Conservation (phyloP, 352 stramenopile genomes). For the Phytophthora constricta region DNA sequence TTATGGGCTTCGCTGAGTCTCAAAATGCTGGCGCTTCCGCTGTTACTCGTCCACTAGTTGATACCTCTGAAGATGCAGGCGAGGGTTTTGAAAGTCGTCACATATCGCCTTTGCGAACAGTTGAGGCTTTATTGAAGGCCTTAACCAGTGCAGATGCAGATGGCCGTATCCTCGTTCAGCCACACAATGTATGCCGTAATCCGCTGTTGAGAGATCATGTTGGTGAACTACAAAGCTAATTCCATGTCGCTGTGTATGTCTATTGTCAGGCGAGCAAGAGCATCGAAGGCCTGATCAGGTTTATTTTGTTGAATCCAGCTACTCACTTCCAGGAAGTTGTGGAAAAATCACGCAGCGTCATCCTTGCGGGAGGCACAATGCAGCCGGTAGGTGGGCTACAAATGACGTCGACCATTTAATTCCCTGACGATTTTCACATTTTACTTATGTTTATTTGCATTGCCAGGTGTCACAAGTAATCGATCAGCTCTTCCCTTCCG, state of each 20-base stretch:
- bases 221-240: constrained; percentile 5
- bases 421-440: constrained; percentile 6
- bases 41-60: neutral
- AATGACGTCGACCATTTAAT: neutral
- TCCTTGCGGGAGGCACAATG: constrained; percentile 98
- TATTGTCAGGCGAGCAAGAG: constrained; percentile 46
- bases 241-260: constrained; percentile 14
- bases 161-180: constrained; percentile 74
- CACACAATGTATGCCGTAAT: constrained; percentile 55
- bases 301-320: constrained; percentile 96
- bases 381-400: constrained; percentile 76
- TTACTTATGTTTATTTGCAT: neutral
- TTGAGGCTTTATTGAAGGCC: constrained; percentile 78
- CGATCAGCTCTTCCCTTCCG: constrained; percentile 91
- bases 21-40: constrained; percentile 22
- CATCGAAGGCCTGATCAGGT: constrained; percentile 86
- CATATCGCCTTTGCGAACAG: constrained; percentile 83
- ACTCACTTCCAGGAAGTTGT: constrained; percentile 96
- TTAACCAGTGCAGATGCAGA: constrained; percentile 75
- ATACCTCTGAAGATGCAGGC: constrained; percentile 26
- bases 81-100: constrained; percentile 74
- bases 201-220: neutral
- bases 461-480: constrained; percentile 92
- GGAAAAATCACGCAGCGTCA: constrained; percentile 92
- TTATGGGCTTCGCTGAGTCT: constrained; percentile 80